Percentiles rank a stretch among this genome's conserved stretches.
Conservation (phyloP, 2,329 filamentous ascomycete genomes). For the Colletotrichum melonis region DNA sequence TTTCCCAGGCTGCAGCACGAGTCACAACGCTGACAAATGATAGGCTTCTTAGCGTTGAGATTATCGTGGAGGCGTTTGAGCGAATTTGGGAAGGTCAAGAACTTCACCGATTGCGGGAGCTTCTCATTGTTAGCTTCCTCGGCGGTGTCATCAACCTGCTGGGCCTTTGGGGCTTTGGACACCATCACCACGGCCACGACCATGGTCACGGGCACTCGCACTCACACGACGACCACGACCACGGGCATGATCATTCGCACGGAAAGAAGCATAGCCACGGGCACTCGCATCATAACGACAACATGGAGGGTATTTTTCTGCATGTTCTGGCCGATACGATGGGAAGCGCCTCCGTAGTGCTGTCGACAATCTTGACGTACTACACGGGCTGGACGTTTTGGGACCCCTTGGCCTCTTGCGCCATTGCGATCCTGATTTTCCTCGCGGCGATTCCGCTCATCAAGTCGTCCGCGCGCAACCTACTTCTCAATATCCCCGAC, state of each 20-base stretch:
- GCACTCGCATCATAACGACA: constrained; percentile 81
- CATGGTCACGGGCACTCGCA: constrained; percentile 54
- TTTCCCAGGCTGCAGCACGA: neutral
- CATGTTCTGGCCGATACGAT: constrained; percentile 96
- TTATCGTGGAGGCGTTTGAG: constrained; percentile 94
- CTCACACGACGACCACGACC: constrained; percentile 50
- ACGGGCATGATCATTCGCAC: constrained; percentile 55
- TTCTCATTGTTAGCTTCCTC: constrained; percentile 88
- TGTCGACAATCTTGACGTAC: constrained; percentile 89
- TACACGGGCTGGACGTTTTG: constrained; percentile 92
- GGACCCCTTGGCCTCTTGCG: constrained; percentile 92
- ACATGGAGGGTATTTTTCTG: constrained; percentile 97
- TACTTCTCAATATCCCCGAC: constrained; percentile 87
- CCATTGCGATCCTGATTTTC: constrained; percentile 94
- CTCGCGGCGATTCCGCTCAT: constrained; percentile 92
- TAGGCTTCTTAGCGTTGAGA: constrained; percentile 93
- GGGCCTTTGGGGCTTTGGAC: constrained; percentile 86
- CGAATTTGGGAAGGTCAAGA: constrained; percentile 85
- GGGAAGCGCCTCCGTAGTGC: constrained; percentile 92
- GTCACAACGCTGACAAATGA: neutral
- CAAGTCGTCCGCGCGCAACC: constrained; percentile 81
- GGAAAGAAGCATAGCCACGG: constrained; percentile 52
- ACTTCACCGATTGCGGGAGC: constrained; percentile 85
- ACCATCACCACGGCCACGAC: constrained; percentile 69
- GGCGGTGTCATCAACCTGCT: constrained; percentile 92